Evolutionary conservation across 495 filamentous ascomycete genomes (phyloP).

Genomic region (Trichoderma orchidacearum): DNA sequence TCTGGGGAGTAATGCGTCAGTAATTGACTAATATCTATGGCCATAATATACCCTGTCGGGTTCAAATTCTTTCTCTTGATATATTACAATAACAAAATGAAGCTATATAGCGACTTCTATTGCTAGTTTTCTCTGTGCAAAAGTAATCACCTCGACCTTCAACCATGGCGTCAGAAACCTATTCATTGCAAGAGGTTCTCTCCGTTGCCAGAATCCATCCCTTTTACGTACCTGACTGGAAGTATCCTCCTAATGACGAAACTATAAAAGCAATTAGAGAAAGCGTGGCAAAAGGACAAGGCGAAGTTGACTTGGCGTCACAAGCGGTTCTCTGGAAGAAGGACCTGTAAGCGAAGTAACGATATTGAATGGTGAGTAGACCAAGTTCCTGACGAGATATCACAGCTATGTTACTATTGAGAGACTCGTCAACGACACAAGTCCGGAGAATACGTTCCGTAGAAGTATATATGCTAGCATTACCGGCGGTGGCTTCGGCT

Average conservation of each 20-base stretch:
- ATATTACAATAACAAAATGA: too few species aligned
- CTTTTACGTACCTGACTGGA: constrained; percentile 11
- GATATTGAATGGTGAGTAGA: not conserved
- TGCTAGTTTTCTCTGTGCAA: too few species aligned
- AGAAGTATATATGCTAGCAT: constrained; percentile 13
- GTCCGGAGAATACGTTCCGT: constrained; percentile 13
- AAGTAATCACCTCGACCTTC: too few species aligned
- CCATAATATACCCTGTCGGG: too few species aligned
- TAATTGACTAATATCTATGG: too few species aligned
- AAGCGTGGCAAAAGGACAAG: not conserved
- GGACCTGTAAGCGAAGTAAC: not conserved
- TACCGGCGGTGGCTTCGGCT: constrained; percentile 16
- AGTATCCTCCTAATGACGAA: constrained; percentile 8
- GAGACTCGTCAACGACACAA: constrained; percentile 10
- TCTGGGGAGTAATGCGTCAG: not conserved
- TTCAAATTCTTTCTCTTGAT: too few species aligned
- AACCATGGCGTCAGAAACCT: not conserved
- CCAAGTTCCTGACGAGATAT: not conserved
- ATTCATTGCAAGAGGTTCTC: constrained; percentile 9
- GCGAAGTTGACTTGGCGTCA: not conserved
- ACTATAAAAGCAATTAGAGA: constrained; percentile 1
- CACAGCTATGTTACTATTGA: constrained; percentile 12
- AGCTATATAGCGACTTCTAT: too few species aligned
- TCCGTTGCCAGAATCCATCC: constrained; percentile 15
- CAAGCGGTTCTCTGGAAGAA: not conserved